A percentile compares a stretch with the other conserved stretches of the same genome.
phyloP scores from a whole-genome alignment of 148 eudicot species.

The Chenopodium formosanum region DNA sequence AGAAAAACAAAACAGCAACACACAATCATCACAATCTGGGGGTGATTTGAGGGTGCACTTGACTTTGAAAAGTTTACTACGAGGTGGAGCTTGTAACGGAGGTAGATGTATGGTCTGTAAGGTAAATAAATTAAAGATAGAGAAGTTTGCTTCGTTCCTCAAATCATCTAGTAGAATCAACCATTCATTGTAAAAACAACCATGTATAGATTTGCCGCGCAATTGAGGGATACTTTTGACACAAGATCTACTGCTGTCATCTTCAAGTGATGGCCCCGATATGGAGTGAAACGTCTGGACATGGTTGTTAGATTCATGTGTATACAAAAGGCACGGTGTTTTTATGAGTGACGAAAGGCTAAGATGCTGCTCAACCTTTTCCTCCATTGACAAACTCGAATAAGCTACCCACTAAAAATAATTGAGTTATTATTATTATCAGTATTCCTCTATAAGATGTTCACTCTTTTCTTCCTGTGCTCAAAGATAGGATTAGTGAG shows the following conservation, averaged over 20 bases:
- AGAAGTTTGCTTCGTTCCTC: not conserved
- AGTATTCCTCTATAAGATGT: no score
- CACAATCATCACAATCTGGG: not conserved
- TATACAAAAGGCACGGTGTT: no score
- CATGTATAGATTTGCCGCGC: not conserved
- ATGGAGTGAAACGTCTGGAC: not conserved
- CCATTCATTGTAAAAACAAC: not conserved
- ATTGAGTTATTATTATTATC: no score
- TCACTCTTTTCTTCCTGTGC: no score
- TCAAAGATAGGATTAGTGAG: no score
- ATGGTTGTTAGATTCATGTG: not conserved
- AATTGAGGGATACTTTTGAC: constrained; percentile 10
- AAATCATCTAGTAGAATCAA: not conserved
- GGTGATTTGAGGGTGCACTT: not conserved
- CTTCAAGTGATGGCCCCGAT: not conserved
- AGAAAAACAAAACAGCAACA: not conserved
- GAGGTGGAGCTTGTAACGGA: not conserved
- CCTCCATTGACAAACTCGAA: no score
- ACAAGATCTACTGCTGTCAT: not conserved
- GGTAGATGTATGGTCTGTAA: not conserved
- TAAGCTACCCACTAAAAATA: no score
- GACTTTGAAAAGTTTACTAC: no score
- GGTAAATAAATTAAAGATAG: constrained; percentile 6
- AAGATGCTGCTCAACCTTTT: no score
- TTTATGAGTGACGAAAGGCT: no score